Conservation (phyloP, 176 grass and related monocot genomes). For the Oryza longistaminata region DNA sequence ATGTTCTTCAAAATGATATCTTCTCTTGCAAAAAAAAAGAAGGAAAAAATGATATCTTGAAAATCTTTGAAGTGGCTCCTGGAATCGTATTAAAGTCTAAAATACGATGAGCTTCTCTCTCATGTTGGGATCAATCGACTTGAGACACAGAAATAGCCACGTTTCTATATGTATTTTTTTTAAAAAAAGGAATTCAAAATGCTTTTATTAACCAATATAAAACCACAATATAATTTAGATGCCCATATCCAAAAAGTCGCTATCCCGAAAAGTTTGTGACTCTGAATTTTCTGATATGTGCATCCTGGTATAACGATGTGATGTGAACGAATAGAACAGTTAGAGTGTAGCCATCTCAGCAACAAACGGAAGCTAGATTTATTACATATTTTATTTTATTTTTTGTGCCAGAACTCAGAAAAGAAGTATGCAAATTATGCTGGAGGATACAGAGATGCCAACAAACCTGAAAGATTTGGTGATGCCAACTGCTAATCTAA, state of each 20-base stretch:
- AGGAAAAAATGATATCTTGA: no score
- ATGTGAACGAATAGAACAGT: conserved; percentile 36
- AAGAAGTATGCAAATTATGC: background rate
- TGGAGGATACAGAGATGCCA: conserved; percentile 32
- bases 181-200: background rate
- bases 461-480: conserved; percentile 34
- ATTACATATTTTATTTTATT: background rate
- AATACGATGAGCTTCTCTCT: background rate
- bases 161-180: background rate
- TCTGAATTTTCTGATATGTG: conserved; percentile 5
- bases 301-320: conserved; percentile 16
- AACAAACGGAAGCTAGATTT: conserved; percentile 10
- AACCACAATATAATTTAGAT: background rate
- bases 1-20: background rate
- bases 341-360: conserved; percentile 38
- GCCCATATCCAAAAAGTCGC: conserved; percentile 25
- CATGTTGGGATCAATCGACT: background rate
- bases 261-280: conserved; percentile 17
- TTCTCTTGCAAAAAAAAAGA: no score
- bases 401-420: background rate
- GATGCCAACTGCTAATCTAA: background rate
- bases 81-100: background rate
- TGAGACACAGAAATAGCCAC: background rate
- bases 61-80: background rate
- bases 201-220: background rate